Base-by-base conservation (phyloP, 2,329 filamentous ascomycete genomes). In the Talaromyces sp. region DNA sequence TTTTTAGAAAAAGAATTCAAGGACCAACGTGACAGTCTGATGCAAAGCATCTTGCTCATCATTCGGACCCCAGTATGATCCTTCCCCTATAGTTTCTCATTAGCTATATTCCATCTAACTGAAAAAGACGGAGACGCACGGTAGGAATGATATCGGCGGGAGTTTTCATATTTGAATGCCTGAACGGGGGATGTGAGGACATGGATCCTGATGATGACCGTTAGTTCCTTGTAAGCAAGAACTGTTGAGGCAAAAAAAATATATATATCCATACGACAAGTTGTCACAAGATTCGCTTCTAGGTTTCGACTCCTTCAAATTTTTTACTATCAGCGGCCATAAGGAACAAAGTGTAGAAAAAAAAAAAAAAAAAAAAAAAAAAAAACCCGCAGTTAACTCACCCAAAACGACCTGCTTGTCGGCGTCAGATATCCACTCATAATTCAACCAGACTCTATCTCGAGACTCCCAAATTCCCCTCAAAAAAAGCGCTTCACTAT, bases 121-220 rank as follows among this genome's bases (percentile, higher is more conserved):
- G 0, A 38, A 24, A 52, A 5, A 9, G 5, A 35, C 13, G 43
- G 13, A 31, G 38, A 38, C 61, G 35, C 26, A 51, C 60, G 51
- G 57, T 68, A 65, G 49, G 64, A 58, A 59, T 64, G 71, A 60
- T 75, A 75, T 58, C 69, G 68, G 54, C 73, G 68, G 14, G 71
- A 69, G 63, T 75, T 70, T 60, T 75, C 73, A 19, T 71, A 65
- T 26, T 66, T 62, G 56, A 71, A 72, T 32, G 69, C 66, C 43
- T 66, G 62, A 1, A 66, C 53, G 2, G 69, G 68, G 4, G 69
- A 70, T 4, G 68, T 69, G 17, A 73, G 61, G 9, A 70, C 67
- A 24, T 57, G 58, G 7, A 56, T 63, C 19, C 61, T 63, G 13
- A 24, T 24, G n/a, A 27, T 19, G 0, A 14, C 52, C 10, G n/a